These are phyloP conservation scores for Talaromyces stipitatus DNA, from an alignment of 495 filamentous ascomycete species.

Conservation along the genomic window DNA sequence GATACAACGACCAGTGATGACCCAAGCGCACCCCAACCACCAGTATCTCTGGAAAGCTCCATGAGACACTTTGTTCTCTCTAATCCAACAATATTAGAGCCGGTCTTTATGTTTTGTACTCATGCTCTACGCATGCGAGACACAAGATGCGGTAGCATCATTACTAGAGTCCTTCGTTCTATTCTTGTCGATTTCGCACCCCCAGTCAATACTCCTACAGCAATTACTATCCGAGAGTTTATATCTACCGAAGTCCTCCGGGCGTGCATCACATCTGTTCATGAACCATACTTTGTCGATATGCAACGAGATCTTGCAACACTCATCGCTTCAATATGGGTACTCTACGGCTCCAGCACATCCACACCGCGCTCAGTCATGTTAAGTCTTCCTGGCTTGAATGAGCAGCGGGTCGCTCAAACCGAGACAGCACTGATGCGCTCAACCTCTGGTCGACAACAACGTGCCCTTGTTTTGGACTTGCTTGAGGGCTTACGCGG, in stretches of 20 bases:
- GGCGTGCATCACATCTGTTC: conserved; percentile 76
- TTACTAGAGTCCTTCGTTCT: conserved; percentile 74
- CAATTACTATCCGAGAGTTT: conserved; percentile 76
- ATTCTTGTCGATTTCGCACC: conserved; percentile 72
- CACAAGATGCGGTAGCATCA: conserved; percentile 76
- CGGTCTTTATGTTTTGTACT: conserved; percentile 82
- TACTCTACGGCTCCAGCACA: conserved; percentile 60
- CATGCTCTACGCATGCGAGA: conserved; percentile 89
- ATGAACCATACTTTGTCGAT: conserved; percentile 95
- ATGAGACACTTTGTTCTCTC: conserved; percentile 76
- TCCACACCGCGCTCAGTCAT: conserved; percentile 44
- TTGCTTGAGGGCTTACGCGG: conserved; percentile 79
- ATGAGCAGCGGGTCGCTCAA: conserved; percentile 32
- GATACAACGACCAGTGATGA: conserved; percentile 31
- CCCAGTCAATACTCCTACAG: conserved; percentile 42
- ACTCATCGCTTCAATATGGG: conserved; percentile 78
- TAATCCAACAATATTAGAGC: conserved; percentile 71
- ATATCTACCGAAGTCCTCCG: conserved; percentile 77
- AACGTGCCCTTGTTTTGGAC: conserved; percentile 78
- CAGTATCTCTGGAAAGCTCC: conserved; percentile 33
- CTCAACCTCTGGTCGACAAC: conserved; percentile 63
- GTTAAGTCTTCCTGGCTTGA: conserved; percentile 51
- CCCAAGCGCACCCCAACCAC: conserved; percentile 28
- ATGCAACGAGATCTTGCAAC: conserved; percentile 87
- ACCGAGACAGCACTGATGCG: conserved; percentile 46